Percentiles rank a stretch among this genome's conserved stretches.
phyloP scores from a whole-genome alignment of 2,329 filamentous ascomycete species.

The Akanthomyces uredinophilus region DNA sequence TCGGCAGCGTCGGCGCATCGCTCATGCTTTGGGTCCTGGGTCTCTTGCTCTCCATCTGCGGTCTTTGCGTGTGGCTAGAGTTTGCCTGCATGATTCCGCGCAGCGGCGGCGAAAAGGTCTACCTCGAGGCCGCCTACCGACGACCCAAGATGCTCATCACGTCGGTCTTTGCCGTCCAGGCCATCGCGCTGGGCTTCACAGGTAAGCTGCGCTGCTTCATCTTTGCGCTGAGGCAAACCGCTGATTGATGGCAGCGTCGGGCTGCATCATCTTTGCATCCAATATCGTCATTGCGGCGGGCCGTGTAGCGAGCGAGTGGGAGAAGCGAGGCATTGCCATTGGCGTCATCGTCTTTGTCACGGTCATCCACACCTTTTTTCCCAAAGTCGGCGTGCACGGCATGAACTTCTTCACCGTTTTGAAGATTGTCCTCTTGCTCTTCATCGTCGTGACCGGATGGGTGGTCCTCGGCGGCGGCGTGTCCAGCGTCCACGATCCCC shows the following conservation, averaged over 20 bases:
- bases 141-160: constrained; percentile 19
- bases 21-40: constrained; percentile 20
- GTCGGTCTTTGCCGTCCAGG: constrained; percentile 18
- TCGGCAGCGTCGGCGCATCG: constrained; percentile 20
- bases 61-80: constrained; percentile 17
- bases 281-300: constrained; percentile 17
- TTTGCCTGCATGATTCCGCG: constrained; percentile 20
- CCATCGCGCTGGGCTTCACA: constrained; percentile 18
- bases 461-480: constrained; percentile 18
- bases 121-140: constrained; percentile 18
- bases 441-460: constrained; percentile 19
- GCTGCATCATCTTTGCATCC: constrained; percentile 18
- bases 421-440: constrained; percentile 16
- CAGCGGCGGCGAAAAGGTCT: constrained; percentile 19
- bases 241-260: constrained; percentile 9
- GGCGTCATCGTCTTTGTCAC: constrained; percentile 17
- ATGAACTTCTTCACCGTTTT: constrained; percentile 20
- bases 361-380: constrained; percentile 18
- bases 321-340: constrained; percentile 19
- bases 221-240: not conserved
- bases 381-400: constrained; percentile 17
- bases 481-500: constrained; percentile 15
- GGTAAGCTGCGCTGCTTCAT: not conserved
- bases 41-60: constrained; percentile 14
- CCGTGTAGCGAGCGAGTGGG: constrained; percentile 16